Conservation (phyloP, 1,139 yeast species). For the Candida sanyaensis region DNA sequence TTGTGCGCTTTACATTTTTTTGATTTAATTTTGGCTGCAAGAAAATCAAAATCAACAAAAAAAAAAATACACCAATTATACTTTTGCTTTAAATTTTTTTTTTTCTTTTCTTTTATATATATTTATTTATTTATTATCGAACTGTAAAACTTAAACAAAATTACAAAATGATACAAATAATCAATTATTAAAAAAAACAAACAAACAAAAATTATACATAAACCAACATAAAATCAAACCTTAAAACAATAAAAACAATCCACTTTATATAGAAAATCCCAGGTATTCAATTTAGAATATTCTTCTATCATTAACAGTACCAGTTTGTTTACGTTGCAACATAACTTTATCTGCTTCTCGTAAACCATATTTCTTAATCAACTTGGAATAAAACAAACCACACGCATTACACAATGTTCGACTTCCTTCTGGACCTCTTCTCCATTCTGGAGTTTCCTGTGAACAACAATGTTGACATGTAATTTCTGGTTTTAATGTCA, state of each 20-base stretch:
- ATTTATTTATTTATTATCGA: too few relatives aligned
- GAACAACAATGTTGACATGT: constrained; percentile 32
- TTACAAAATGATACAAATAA: too few relatives aligned
- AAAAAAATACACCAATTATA: too few relatives aligned
- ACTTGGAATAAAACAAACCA: constrained; percentile 42
- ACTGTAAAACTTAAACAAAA: too few relatives aligned
- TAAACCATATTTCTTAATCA: constrained; percentile 28
- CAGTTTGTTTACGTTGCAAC: constrained; percentile 24
- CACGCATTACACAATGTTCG: constrained; percentile 50
- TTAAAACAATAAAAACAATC: too few relatives aligned
- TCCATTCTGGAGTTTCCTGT: constrained; percentile 47
- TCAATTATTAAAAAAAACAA: background rate
- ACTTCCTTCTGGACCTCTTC: constrained; percentile 47
- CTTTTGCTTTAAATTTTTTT: too few relatives aligned
- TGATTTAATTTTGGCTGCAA: constrained; percentile 4
- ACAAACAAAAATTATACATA: background rate
- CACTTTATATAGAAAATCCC: too few relatives aligned
- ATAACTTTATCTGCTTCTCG: constrained; percentile 27
- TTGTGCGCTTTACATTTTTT: too few relatives aligned
- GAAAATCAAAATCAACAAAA: too few relatives aligned
- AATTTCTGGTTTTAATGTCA: constrained; percentile 18
- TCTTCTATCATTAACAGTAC: constrained; percentile 22
- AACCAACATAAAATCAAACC: background rate
- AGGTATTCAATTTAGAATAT: constrained; percentile 10
- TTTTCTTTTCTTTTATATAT: too few relatives aligned